These are phyloP conservation scores for Aspergillus chevalieri DNA, from an alignment of 2,329 filamentous ascomycete genomes.

Conservation along the genomic window DNA sequence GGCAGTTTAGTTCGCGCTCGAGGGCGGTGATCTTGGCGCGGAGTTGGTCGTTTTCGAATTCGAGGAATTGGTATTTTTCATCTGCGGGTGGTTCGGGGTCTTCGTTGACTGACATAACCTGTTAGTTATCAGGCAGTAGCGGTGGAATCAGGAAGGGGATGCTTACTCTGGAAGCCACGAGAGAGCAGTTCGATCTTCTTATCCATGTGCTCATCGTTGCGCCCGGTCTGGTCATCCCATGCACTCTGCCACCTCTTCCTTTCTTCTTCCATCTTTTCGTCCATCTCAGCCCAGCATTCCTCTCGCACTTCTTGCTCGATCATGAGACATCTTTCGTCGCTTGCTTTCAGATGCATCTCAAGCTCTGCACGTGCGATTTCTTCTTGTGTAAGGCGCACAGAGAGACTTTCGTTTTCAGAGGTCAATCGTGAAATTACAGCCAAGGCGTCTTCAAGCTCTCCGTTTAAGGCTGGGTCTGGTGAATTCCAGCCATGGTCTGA, in stretches of 20 bases:
- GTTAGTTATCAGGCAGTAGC: constrained; percentile 7
- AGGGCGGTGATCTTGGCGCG: constrained; percentile 59
- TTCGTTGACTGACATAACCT: constrained; percentile 36
- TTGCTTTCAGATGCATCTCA: constrained; percentile 65
- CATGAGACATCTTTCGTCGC: constrained; percentile 59
- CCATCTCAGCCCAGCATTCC: constrained; percentile 83
- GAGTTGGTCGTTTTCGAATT: constrained; percentile 65
- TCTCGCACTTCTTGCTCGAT: constrained; percentile 82
- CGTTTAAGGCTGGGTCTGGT: constrained; percentile 33
- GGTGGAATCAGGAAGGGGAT: too few relatives aligned
- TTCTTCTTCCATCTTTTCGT: constrained; percentile 67
- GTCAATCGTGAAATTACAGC: constrained; percentile 74
- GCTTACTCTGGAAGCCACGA: constrained; percentile 46
- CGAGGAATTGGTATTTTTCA: constrained; percentile 59
- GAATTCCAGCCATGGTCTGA: constrained; percentile 40
- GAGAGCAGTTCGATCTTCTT: constrained; percentile 73
- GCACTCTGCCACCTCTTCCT: constrained; percentile 74
- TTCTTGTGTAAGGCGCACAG: constrained; percentile 64
- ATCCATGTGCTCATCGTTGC: constrained; percentile 78
- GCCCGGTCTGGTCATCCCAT: constrained; percentile 69
- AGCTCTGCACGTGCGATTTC: constrained; percentile 62
- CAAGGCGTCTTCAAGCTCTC: constrained; percentile 76
- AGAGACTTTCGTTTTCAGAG: constrained; percentile 70
- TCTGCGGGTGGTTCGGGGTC: constrained; percentile 46
- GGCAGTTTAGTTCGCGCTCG: constrained; percentile 58